A percentile compares a stretch with the other conserved stretches of the same genome.
Conservation (phyloP, 148 eudicot genomes). For the Simmondsia chinensis region DNA sequence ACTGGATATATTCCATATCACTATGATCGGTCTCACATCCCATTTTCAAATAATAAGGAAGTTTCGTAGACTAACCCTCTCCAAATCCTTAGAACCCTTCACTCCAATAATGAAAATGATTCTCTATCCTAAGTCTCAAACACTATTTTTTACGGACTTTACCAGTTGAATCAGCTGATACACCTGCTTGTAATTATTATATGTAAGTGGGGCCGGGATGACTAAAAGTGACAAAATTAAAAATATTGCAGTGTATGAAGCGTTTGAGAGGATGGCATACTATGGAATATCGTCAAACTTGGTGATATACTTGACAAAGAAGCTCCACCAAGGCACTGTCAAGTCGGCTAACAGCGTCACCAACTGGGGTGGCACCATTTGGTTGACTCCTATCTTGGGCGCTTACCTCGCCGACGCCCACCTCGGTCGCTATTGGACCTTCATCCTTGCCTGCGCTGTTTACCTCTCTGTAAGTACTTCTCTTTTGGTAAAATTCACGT, state of each 20-base stretch:
- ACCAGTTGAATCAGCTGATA: too few relatives aligned
- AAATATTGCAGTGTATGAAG: conserved; percentile 57
- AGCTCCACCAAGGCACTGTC: conserved; percentile 73
- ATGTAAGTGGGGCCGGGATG: too few relatives aligned
- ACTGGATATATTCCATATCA: too few relatives aligned
- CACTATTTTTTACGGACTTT: too few relatives aligned
- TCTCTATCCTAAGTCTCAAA: background rate
- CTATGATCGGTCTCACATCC: too few relatives aligned
- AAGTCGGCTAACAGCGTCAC: conserved; percentile 65
- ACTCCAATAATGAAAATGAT: too few relatives aligned
- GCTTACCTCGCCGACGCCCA: conserved; percentile 80
- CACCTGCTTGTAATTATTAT: too few relatives aligned
- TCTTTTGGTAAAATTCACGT: background rate
- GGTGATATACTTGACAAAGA: conserved; percentile 65
- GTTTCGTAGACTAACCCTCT: too few relatives aligned
- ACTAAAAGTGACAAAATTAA: too few relatives aligned
- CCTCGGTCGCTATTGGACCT: conserved; percentile 85
- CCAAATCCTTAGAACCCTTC: too few relatives aligned
- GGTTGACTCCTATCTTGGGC: conserved; percentile 83
- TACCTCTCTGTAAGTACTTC: conserved; percentile 40
- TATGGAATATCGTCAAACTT: conserved; percentile 78
- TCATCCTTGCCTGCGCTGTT: conserved; percentile 45
- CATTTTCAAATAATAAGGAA: too few relatives aligned
- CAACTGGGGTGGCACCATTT: conserved; percentile 75
- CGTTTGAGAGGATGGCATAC: conserved; percentile 78